Base-by-base conservation (phyloP, 2,329 filamentous ascomycete species). In the Aspergillus pseudoviridinutans region DNA sequence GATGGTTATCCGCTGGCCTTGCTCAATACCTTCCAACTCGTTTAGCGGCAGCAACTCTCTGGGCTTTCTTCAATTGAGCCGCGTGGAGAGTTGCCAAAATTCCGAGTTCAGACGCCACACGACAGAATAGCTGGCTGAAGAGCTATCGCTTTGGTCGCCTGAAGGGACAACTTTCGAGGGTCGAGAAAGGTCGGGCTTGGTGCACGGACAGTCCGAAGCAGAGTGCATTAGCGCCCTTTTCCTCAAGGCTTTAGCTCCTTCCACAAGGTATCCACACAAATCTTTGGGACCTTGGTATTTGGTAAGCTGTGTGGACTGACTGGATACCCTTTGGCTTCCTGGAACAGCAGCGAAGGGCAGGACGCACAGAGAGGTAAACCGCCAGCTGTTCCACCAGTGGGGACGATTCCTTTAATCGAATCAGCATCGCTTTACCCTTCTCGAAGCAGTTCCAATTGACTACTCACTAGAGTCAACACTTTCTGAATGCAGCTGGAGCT, bases 301-400 rank as follows among this genome's bases (percentile, higher is more conserved):
- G 12, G 44, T 25, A 10, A 47, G 22, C 44, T 25, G 10, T 4
- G 14, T 27, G 22, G 22, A 47, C 22, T 47, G 12, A 24, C 22
- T 17, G 22, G 10, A n/a, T 24, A 14, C 22, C 6, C 22, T 47
- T 24, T 14, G 25, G 1, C 14, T 27, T 47, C 12, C 24, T 12
- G 44, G 24, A 38, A 38, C 22, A 14, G 44, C 24, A 25, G 22
- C 44, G 10, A 24, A 7, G 24, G 4, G 22, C 24, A 24, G 24
- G 20, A 47, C 10, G 9, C 27, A 32, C 8, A 17, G 8, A 47
- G n/a, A 8, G 12, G 22, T 20, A 10, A 49, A 22, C 7, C 41
- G 24, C 14, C 20, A 14, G 28, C 32, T n/a, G 6, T n/a, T 29
- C 56, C 53, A 12, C 60, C 59, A 64, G 60, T 66, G 58, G 58